Evolutionary conservation across 805 yeast genomes (phyloP), one percentile per base, ranked within the genome.

Genomic region (Candida coleopterorum): DNA sequence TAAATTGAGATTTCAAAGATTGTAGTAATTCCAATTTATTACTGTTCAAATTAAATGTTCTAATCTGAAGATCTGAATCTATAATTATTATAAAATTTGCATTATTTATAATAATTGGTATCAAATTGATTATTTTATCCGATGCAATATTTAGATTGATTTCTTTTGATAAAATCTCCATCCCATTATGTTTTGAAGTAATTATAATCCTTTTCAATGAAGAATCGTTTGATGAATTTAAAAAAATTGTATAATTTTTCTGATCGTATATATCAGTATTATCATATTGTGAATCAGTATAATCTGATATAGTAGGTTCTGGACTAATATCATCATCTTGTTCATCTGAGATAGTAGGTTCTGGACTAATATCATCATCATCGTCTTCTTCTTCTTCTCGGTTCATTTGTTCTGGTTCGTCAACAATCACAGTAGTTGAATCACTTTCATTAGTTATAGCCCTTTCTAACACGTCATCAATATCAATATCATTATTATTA

Each of bases 181-280:
- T 24, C 10, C 21, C 25, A 27, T 34, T 32, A 9, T 9, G 5
- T 25, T 37, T 20, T 4, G 39, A 18, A n/a, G 12, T n/a, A 9
- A 37, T 22, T 11, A 33, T 27, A 12, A 37, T 12, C 12, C 35
- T 34, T 9, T 21, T 27, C 10, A 24, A 11, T 6, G 32, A 9
- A 11, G 25, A 23, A 5, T 33, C 37, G 10, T 20, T 17, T 21
- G 22, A 23, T n/a, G 39, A 47, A 25, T 44, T 38, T 9, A 51
- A 20, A 18, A 34, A 32, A 3, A 42, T 32, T 8, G 48, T 35
- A 7, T 33, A 18, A n/a, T 33, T 31, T 16, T 38, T 36, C 20
- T 25, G 25, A 23, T 40, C 41, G 36, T 46, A 52, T 3, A 50
- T 37, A 18, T 40, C 44, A 9, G 21, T 29, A 6, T 24, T 28